Evolutionary conservation across 495 filamentous ascomycete species (phyloP).

Genomic region (Oidiodendron maius): DNA sequence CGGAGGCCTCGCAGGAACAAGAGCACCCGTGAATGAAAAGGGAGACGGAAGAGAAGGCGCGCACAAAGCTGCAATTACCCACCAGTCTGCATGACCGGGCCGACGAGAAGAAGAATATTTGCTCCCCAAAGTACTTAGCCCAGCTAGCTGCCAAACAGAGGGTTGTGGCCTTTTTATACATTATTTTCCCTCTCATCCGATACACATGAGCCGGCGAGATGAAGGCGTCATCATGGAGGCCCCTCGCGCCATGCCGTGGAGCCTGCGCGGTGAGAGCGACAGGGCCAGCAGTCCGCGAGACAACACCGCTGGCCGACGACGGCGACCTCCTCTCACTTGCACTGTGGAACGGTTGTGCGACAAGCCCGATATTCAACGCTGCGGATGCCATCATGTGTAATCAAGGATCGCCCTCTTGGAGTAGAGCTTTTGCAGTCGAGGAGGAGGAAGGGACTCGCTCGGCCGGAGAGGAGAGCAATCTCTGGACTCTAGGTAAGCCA

Average conservation of each 20-base stretch:
- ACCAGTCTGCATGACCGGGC: too few species aligned
- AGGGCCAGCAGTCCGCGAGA: too few species aligned
- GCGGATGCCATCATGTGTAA: neutral
- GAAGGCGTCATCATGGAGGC: neutral
- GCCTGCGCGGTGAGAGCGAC: neutral
- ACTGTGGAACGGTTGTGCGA: constrained; percentile 5
- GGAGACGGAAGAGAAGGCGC: too few species aligned
- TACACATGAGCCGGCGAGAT: too few species aligned
- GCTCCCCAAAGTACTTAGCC: too few species aligned
- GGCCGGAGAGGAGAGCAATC: neutral
- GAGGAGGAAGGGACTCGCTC: neutral
- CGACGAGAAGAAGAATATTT: too few species aligned
- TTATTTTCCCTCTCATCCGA: too few species aligned
- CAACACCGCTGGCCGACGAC: neutral
- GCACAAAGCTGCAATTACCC: too few species aligned
- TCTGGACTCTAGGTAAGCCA: neutral
- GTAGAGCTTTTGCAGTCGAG: neutral
- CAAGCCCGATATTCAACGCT: neutral
- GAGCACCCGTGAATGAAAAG: too few species aligned
- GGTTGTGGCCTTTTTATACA: too few species aligned
- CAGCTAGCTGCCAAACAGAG: too few species aligned
- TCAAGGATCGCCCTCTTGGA: neutral
- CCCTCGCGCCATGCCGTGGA: neutral
- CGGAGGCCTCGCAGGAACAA: too few species aligned
- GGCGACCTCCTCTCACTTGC: neutral